Conservation (phyloP, 371 early-diverging fungal genomes). For the Syncephalastrum sp. region DNA sequence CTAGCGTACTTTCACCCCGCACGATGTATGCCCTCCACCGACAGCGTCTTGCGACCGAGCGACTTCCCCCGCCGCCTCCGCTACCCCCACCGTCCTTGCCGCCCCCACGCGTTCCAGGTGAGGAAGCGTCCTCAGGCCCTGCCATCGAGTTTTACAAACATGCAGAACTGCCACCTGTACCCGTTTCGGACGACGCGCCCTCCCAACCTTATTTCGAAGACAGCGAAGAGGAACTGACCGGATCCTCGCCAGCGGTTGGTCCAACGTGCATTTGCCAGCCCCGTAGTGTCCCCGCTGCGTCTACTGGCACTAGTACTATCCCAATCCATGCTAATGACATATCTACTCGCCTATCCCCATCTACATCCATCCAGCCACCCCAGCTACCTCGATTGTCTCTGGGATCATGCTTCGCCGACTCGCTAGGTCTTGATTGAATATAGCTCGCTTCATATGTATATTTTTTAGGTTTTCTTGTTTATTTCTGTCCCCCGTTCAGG, state of each 20-base stretch:
- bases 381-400: slow-evolving; percentile 7
- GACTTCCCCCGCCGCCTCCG: slow-evolving; percentile 3
- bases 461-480: neutral
- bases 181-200: neutral
- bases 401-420: slow-evolving; percentile 1
- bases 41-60: slow-evolving; percentile 1
- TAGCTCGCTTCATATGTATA: slow-evolving; percentile 1
- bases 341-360: neutral
- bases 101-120: neutral
- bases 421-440: neutral
- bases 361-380: neutral
- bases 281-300: too few species aligned
- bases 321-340: too few species aligned
- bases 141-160: slow-evolving; percentile 2
- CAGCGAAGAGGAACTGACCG: slow-evolving; percentile 12
- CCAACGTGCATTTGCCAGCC: too few species aligned
- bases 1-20: slow-evolving; percentile 8
- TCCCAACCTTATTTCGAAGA: slow-evolving; percentile 9
- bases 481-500: too few species aligned
- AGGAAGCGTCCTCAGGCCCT: neutral
- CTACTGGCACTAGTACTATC: too few species aligned
- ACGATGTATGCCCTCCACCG: slow-evolving; percentile 5
- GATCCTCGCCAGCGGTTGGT: neutral
- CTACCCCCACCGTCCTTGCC: neutral
- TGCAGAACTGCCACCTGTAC: slow-evolving; percentile 12